Conservation (phyloP, 805 yeast genomes). For the Starmera pachycereana region DNA sequence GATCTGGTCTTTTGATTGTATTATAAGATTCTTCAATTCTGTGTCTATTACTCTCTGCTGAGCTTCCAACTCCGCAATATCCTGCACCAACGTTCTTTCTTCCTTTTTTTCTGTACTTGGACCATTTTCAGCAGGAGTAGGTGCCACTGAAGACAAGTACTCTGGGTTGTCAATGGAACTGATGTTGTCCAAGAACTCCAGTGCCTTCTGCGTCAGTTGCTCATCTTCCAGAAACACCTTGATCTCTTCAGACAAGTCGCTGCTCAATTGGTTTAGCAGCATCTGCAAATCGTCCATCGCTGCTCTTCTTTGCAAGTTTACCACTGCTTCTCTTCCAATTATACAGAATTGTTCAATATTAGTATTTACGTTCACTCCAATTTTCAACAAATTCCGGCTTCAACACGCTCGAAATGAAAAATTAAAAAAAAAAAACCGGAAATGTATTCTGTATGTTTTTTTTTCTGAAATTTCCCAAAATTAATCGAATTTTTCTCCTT, state of each 20-base stretch:
- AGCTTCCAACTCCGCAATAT: constrained; percentile 64
- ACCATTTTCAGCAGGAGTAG: constrained; percentile 24
- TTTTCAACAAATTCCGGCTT: no score
- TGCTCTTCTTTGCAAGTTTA: background rate
- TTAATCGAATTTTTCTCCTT: no score
- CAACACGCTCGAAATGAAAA: no score
- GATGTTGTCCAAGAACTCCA: constrained; percentile 26
- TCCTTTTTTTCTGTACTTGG: constrained; percentile 2
- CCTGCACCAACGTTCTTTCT: constrained; percentile 42
- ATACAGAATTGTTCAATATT: no score
- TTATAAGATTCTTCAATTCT: constrained; percentile 29
- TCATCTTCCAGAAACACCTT: constrained; percentile 18
- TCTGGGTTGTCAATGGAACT: constrained; percentile 39
- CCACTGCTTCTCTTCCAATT: background rate
- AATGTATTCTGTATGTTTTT: no score
- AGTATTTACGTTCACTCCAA: no score
- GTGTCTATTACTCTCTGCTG: constrained; percentile 37
- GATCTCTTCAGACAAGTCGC: constrained; percentile 18
- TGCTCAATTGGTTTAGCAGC: constrained; percentile 26
- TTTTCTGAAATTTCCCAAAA: no score
- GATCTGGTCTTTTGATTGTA: constrained; percentile 23
- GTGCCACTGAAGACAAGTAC: constrained; percentile 32
- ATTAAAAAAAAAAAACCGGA: no score
- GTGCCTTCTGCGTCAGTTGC: constrained; percentile 25
- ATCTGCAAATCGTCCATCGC: constrained; percentile 15